Percentiles rank a stretch among this genome's conserved stretches.
These are phyloP conservation scores for barrel medic (Medicago truncatula) DNA, from an alignment of 306 rosid species.

Conservation along the genomic window MtrunA17r5.0-ANR NC_053047.1:40512501-40513000, in stretches of 20 bases:
- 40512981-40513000: too few relatives aligned
- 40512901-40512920: too few relatives aligned
- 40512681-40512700: slow-evolving; percentile 93
- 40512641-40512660: slow-evolving; percentile 75
- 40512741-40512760: neutral
- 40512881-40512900: too few relatives aligned
- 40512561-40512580: slow-evolving; percentile 39
- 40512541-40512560: slow-evolving; percentile 21
- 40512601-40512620: slow-evolving; percentile 96
- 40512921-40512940: too few relatives aligned
- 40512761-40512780: neutral
- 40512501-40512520: slow-evolving; percentile 81
- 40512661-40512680: slow-evolving; percentile 89
- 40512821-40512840: too few relatives aligned
- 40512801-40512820: too few relatives aligned
- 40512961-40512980: too few relatives aligned
- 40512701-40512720: slow-evolving; percentile 55
- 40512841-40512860: too few relatives aligned
- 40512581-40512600: slow-evolving; percentile 34
- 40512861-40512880: too few relatives aligned
- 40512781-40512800: too few relatives aligned
- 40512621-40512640: slow-evolving; percentile 84
- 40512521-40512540: slow-evolving; percentile 71
- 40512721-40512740: slow-evolving; percentile 33
- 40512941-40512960: too few relatives aligned